Conservation (phyloP, 2,329 filamentous ascomycete genomes). For the Diplocarpon mali region DNA sequence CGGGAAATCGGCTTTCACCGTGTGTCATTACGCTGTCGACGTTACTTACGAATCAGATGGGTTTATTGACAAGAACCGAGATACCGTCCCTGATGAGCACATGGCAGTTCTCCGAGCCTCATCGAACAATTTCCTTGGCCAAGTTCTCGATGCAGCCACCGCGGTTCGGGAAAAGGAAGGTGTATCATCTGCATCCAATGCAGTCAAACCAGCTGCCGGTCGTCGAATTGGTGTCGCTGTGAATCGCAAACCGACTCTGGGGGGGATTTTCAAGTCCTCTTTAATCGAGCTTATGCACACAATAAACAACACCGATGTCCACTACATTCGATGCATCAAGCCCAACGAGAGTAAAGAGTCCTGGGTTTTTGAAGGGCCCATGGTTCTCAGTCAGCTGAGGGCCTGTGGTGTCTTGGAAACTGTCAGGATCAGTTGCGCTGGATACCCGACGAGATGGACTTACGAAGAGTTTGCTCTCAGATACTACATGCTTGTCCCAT, state of each 20-base stretch:
- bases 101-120: conserved; percentile 84
- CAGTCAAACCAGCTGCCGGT: conserved; percentile 70
- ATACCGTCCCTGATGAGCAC: conserved; percentile 96
- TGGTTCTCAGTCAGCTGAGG: conserved; percentile 94
- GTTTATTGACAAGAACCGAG: conserved; percentile 98
- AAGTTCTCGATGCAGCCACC: conserved; percentile 76
- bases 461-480: conserved; percentile 96
- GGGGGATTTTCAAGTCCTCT: conserved; percentile 97
- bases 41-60: conserved; percentile 98
- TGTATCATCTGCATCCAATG: conserved; percentile 49
- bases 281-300: conserved; percentile 96
- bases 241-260: conserved; percentile 91
- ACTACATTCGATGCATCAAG: conserved; percentile 99
- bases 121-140: conserved; percentile 71
- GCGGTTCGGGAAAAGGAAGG: conserved; percentile 83
- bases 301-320: conserved; percentile 95
- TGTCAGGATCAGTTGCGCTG: conserved; percentile 91
- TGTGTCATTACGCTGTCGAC: conserved; percentile 96
- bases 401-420: conserved; percentile 98
- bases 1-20: conserved; percentile 93
- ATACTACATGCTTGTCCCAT: conserved; percentile 96
- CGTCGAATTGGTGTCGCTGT: conserved; percentile 85
- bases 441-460: conserved; percentile 96
- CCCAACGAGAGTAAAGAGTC: conserved; percentile 93
- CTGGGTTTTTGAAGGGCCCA: conserved; percentile 97